Evolutionary conservation across 768 basidiomycete genomes (phyloP), one percentile per base, ranked within the genome.

Genomic region (Agaricus sinodeliciosus): DNA sequence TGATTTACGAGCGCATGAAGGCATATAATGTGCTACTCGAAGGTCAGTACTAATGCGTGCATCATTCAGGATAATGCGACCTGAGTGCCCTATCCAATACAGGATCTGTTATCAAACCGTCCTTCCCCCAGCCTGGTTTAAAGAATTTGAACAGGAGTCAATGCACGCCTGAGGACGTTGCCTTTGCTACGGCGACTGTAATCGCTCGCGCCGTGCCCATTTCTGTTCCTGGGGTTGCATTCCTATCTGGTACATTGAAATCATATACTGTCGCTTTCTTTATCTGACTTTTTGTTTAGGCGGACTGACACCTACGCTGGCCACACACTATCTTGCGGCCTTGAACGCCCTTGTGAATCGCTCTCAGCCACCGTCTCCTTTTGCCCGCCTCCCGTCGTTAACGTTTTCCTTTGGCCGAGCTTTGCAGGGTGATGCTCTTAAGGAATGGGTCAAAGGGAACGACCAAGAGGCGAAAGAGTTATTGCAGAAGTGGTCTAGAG

Each of bases 41-140:
- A 67, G 77, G 77, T 74, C 7, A 34, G 45, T 19, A 44, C 12
- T 13, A 22, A 3, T 15, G 8, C 11, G 26, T 4, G 22, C 26
- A 47, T 28, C 19, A n/a, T 35, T 9, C 11, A 9, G 31, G 22
- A 22, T 22, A 22, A 19, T 31, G 31, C 36, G 3, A 3, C 44
- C n/a, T 31, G 25, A 39, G 18, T 43, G 41, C 47, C 50, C 48
- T n/a, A 40, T 35, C 36, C 22, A 26, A 6, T 37, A 27, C 42
- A 78, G 77, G 76, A 18, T 71, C 75, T 4, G 66, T 79, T 40
- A 72, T 80, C 55, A 79, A 79, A 50, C 75, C 75, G 3, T 78
- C 75, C 1, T 79, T 78, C 65, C 69, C 77, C 26, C 76, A 79
- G 57, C 73, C 77, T 13, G 74, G 77, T 7, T 58, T 73, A 18